Percentiles rank a stretch among this genome's conserved stretches.
Evolutionary conservation across 73 alveolate species (phyloP).

Genomic region (Paramecium tetraurelia): DNA sequence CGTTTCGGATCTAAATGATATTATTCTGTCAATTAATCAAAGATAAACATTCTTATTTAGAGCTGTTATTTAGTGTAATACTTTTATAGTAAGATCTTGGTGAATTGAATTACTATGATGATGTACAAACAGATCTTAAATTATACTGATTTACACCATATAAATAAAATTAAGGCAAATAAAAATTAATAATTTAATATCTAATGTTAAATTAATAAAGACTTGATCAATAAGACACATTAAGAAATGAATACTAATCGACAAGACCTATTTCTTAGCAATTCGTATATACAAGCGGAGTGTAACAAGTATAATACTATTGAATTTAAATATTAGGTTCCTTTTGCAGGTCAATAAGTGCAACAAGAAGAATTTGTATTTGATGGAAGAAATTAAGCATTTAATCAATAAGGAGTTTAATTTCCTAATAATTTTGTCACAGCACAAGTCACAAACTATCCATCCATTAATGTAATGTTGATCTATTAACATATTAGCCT

Average conservation of each 20-base stretch:
- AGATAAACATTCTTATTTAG: too few species aligned
- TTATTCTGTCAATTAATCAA: not conserved
- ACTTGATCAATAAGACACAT: not conserved
- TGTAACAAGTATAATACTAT: not conserved
- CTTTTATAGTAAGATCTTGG: too few species aligned
- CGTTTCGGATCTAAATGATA: too few species aligned
- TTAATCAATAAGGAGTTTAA: not conserved
- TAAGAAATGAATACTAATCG: not conserved
- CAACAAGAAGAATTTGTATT: not conserved
- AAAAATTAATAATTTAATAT: not conserved
- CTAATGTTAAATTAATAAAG: not conserved
- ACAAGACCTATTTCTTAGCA: slow-evolving; percentile 7
- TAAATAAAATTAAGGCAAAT: not conserved
- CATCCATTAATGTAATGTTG: not conserved
- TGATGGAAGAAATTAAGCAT: slow-evolving; percentile 29
- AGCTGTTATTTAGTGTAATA: too few species aligned
- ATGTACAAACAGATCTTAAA: not conserved
- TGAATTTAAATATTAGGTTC: not conserved
- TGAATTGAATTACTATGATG: not conserved
- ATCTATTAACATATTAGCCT: not conserved
- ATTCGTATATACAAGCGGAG: not conserved
- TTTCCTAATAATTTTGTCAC: not conserved
- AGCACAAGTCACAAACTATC: slow-evolving; percentile 1
- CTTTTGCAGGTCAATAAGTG: not conserved
- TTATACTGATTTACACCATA: not conserved